Evolutionary conservation across 1,284 basidiomycete species (phyloP).

Genomic region (Ustilago shanxiensis): DNA sequence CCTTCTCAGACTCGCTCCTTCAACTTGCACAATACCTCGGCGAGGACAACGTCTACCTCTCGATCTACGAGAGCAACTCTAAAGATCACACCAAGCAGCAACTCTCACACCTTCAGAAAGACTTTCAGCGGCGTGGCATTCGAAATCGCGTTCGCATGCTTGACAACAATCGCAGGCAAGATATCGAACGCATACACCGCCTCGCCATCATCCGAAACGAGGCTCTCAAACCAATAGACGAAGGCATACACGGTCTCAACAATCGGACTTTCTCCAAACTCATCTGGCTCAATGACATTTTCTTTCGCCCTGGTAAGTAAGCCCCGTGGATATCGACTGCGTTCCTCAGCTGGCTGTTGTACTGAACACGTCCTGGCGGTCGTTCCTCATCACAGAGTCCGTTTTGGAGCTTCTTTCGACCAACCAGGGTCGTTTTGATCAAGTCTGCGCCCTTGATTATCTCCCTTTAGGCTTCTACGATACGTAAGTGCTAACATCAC

Average conservation of each 20-base stretch:
- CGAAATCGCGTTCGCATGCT: constrained; percentile 41
- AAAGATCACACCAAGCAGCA: constrained; percentile 72
- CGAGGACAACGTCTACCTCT: constrained; percentile 74
- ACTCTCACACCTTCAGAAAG: constrained; percentile 70
- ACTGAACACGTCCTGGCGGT: constrained; percentile 36
- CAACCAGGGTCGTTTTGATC: constrained; percentile 73
- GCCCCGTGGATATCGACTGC: background rate
- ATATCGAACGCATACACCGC: constrained; percentile 52
- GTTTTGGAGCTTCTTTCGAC: constrained; percentile 73
- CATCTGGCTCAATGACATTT: constrained; percentile 60
- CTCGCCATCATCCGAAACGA: constrained; percentile 55
- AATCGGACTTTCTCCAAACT: constrained; percentile 46
- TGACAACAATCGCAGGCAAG: constrained; percentile 33
- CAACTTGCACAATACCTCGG: constrained; percentile 70
- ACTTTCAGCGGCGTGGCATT: constrained; percentile 61
- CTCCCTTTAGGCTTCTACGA: constrained; percentile 73
- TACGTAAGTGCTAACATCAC: constrained; percentile 70
- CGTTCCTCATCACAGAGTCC: constrained; percentile 4
- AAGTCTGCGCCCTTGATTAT: constrained; percentile 75
- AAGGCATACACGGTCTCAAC: constrained; percentile 29
- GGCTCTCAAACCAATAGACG: constrained; percentile 49
- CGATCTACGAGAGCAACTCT: constrained; percentile 75
- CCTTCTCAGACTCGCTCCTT: constrained; percentile 44
- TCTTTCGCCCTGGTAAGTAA: constrained; percentile 31
- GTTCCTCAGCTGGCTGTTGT: background rate